These are phyloP conservation scores for Leucosporidium yakuticum DNA, from an alignment of 768 basidiomycete genomes.

Conservation along the genomic window DNA sequence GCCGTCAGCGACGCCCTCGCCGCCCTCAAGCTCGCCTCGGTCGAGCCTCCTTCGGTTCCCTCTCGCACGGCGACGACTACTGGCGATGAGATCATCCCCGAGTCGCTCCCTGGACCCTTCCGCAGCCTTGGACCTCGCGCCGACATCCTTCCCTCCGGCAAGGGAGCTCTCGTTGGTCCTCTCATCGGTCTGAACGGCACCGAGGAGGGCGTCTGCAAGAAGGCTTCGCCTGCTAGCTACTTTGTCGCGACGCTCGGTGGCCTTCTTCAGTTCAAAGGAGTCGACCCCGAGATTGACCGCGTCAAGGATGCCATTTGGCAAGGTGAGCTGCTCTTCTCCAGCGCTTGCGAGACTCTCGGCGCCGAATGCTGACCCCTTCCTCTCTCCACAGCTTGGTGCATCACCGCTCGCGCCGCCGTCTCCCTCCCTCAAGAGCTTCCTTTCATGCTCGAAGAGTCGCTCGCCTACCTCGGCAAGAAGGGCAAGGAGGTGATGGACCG, in stretches of 20 bases:
- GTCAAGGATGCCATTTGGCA: constrained; percentile 8
- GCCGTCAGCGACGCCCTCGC: neutral
- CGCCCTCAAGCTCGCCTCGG: neutral
- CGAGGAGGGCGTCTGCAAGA: neutral
- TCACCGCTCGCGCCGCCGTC: constrained; percentile 4
- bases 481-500: neutral
- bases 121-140: neutral
- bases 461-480: neutral
- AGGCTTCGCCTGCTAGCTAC: neutral
- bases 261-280: constrained; percentile 3
- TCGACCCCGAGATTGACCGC: constrained; percentile 6
- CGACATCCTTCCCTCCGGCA: too few species aligned
- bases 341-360: too few species aligned
- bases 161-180: neutral
- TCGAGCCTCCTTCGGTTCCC: neutral
- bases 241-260: constrained; percentile 5
- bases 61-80: neutral
- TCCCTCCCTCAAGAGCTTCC: neutral
- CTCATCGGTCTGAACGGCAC: neutral
- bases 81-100: neutral
- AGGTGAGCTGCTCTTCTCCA: neutral
- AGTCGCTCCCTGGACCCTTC: neutral
- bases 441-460: neutral
- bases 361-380: too few species aligned
- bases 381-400: neutral